Evolutionary conservation across 2,329 filamentous ascomycete species (phyloP).

Genomic region (Cladosporium sphaerospermum): DNA sequence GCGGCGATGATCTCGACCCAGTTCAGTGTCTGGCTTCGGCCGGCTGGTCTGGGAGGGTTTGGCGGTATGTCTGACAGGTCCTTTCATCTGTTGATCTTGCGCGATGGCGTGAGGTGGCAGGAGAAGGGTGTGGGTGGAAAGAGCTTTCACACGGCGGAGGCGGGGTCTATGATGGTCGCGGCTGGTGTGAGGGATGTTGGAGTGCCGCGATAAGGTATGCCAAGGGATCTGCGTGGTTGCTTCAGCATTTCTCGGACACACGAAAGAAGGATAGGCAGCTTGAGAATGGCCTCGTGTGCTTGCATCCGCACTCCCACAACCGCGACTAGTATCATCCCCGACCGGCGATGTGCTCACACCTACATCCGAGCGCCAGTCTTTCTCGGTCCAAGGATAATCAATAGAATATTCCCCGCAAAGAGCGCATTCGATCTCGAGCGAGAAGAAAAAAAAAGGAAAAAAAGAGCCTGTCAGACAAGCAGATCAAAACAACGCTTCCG

Average conservation of each 20-base stretch:
- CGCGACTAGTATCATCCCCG: too few species aligned
- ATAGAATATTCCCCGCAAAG: too few species aligned
- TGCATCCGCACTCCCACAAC: too few species aligned
- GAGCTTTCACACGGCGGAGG: background rate
- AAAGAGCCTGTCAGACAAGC: too few species aligned
- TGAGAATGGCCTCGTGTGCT: too few species aligned
- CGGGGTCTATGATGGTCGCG: background rate
- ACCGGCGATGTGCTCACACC: too few species aligned
- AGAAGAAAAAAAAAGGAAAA: too few species aligned
- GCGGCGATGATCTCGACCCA: slow-evolving; percentile 31
- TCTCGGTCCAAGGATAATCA: too few species aligned
- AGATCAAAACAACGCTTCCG: too few species aligned
- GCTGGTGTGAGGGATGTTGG: background rate
- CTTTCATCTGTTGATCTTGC: slow-evolving; percentile 22
- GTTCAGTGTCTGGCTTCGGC: slow-evolving; percentile 27
- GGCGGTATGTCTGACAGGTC: slow-evolving; percentile 31
- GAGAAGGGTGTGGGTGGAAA: slow-evolving; percentile 3
- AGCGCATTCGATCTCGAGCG: too few species aligned
- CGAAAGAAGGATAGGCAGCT: too few species aligned
- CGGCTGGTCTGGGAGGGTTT: slow-evolving; percentile 27
- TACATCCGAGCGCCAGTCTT: too few species aligned
- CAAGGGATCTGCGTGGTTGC: background rate
- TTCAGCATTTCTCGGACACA: background rate
- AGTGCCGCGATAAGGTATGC: background rate
- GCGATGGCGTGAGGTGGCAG: background rate